These are phyloP conservation scores for Cladosporium sp. DNA, from an alignment of 2,329 filamentous ascomycete genomes.

Conservation along the genomic window DNA sequence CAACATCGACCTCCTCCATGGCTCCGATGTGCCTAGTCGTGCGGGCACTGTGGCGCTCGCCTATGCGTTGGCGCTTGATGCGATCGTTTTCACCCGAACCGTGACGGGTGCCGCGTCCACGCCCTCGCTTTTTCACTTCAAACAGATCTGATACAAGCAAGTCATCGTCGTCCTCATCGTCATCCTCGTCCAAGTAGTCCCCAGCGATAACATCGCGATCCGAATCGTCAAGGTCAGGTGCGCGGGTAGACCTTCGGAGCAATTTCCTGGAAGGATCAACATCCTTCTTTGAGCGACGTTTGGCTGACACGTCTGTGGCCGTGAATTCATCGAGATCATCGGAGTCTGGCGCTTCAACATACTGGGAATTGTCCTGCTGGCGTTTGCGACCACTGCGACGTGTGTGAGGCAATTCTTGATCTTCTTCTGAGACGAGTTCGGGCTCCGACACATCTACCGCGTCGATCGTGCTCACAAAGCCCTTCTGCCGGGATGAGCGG, in stretches of 20 bases:
- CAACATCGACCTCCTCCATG: constrained; percentile 52
- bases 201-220: constrained; percentile 2
- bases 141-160: constrained; percentile 38
- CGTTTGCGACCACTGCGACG: constrained; percentile 19
- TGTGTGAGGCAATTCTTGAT: constrained; percentile 12
- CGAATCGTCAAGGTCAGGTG: constrained; percentile 6
- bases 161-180: constrained; percentile 27
- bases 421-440: constrained; percentile 19
- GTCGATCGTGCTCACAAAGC: constrained; percentile 28
- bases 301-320: neutral
- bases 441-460: constrained; percentile 21
- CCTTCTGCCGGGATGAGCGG: constrained; percentile 6
- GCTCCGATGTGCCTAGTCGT: constrained; percentile 41
- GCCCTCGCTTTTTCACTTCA: constrained; percentile 34
- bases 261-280: neutral
- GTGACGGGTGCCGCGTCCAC: neutral
- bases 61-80: constrained; percentile 18
- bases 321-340: constrained; percentile 19
- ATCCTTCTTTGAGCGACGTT: neutral
- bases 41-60: constrained; percentile 41
- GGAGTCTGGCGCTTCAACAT: constrained; percentile 19
- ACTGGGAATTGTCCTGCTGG: constrained; percentile 21
- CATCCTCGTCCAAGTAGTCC: constrained; percentile 19
- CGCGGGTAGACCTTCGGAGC: neutral
- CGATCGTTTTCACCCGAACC: constrained; percentile 11